Base-by-base conservation (phyloP, 2,329 filamentous ascomycete genomes). In the Didymella sp. region DNA sequence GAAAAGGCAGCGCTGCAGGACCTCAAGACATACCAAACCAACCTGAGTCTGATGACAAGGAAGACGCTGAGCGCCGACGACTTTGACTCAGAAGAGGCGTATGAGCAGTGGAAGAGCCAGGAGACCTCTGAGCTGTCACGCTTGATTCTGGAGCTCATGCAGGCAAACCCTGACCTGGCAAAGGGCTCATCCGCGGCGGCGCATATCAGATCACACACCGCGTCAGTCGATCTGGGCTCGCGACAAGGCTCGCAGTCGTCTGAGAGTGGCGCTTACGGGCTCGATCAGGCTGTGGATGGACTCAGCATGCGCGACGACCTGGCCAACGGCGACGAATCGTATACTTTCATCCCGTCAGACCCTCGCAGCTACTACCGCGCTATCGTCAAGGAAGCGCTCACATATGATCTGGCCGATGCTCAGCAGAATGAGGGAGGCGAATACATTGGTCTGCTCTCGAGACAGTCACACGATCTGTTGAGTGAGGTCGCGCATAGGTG, bases 121-220 rank as follows among this genome's bases (percentile, higher is more conserved):
- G 95, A 99, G 75, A 85, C 85, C 3, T 89, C 90, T 12, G 91
- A 96, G 66, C 80, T 99, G 38, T 95, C 92, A 6, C 90, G 95
- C 66, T 92, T 98, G 87, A 95, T 99, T 83, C 83, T 96, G 67
- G 90, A 93, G 33, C 91, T 99, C 61, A 81, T 98, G 37, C 92
- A 90, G 59, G 89, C 89, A 6, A 92, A 91, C 66, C 94, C 93
- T 4, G 90, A 94, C 63, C 81, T 98, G 49, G 89, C 92, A 46
- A 96, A 92, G 72, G 89, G 85, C 61, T 88, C 89, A 4, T 85
- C 88, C 1, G 78, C 82, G 12, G 79, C 91, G 47, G 86, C 84
- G 37, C 80, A 87, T 51, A 81, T 84, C 75, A 82, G 82, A 68
- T 69, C 76, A 33, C 77, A 78, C 24, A 77, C 77, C 19, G 66